Evolutionary conservation across 2,329 filamentous ascomycete genomes (phyloP).

Genomic region (Geosmithia morbida): DNA sequence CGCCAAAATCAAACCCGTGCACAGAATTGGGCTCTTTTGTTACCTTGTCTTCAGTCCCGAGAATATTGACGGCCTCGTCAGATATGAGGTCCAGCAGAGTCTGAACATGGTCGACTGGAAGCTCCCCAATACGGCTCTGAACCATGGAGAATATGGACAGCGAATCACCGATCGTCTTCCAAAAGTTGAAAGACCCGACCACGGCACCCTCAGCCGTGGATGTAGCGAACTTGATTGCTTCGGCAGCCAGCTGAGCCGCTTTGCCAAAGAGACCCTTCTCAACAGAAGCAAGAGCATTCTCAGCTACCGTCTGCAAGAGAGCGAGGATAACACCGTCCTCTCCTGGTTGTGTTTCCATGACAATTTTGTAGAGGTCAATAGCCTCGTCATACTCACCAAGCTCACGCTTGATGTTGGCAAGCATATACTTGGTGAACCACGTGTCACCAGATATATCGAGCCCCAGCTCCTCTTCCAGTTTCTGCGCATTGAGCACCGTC

Average conservation of each 20-base stretch:
- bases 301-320: constrained; percentile 74
- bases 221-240: constrained; percentile 54
- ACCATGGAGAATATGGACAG: constrained; percentile 73
- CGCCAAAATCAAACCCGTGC: not conserved
- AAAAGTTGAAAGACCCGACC: constrained; percentile 74
- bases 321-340: constrained; percentile 85
- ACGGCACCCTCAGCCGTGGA: constrained; percentile 41
- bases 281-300: constrained; percentile 62
- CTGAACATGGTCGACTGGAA: constrained; percentile 45
- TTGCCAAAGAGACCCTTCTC: constrained; percentile 81
- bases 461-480: constrained; percentile 46
- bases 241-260: constrained; percentile 53
- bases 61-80: constrained; percentile 40
- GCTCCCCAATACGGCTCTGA: constrained; percentile 47
- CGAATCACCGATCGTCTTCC: constrained; percentile 85
- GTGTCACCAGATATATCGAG: constrained; percentile 46
- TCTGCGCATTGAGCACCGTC: constrained; percentile 74
- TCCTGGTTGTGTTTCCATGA: constrained; percentile 50
- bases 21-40: constrained; percentile 10
- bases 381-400: constrained; percentile 82
- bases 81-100: constrained; percentile 41
- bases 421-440: constrained; percentile 96
- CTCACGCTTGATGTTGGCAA: constrained; percentile 87
- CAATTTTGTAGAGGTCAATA: constrained; percentile 59
- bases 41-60: constrained; percentile 57